These are phyloP conservation scores for Dioszegia crocea DNA, from an alignment of 768 basidiomycete species.

Conservation along the genomic window DNA sequence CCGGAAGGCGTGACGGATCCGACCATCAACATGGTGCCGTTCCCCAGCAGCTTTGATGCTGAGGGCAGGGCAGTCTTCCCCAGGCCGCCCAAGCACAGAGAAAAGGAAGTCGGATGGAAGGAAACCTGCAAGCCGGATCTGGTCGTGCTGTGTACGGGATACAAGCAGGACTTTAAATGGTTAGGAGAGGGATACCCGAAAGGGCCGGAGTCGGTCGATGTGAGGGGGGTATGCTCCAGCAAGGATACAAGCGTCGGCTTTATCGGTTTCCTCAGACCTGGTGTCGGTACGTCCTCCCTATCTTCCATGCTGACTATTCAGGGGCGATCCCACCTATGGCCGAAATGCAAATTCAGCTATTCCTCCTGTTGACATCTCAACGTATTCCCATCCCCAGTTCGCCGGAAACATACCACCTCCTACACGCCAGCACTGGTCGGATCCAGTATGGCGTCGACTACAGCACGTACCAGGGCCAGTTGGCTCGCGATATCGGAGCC, in stretches of 20 bases:
- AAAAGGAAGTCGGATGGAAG: slow-evolving; percentile 50
- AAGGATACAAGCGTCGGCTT: slow-evolving; percentile 56
- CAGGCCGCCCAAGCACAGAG: slow-evolving; percentile 40
- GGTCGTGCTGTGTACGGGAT: slow-evolving; percentile 48
- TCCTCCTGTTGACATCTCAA: slow-evolving; percentile 54
- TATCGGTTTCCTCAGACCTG: slow-evolving; percentile 60
- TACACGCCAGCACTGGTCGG: slow-evolving; percentile 55
- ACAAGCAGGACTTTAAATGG: slow-evolving; percentile 45
- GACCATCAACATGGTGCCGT: slow-evolving; percentile 58
- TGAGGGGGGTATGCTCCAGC: slow-evolving; percentile 34
- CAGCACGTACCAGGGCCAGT: slow-evolving; percentile 57
- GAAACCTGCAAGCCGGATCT: slow-evolving; percentile 34
- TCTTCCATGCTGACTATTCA: slow-evolving; percentile 5
- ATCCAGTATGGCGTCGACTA: slow-evolving; percentile 64
- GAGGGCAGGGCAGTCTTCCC: slow-evolving; percentile 56
- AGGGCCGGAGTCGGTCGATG: slow-evolving; percentile 41
- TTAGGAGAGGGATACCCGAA: slow-evolving; percentile 39
- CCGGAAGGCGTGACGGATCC: slow-evolving; percentile 54
- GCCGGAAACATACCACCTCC: slow-evolving; percentile 58
- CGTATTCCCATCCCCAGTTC: slow-evolving; percentile 53
- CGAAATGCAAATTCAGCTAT: slow-evolving; percentile 62
- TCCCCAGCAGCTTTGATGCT: slow-evolving; percentile 54
- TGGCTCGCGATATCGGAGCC: slow-evolving; percentile 60
- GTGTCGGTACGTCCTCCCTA: slow-evolving; percentile 54
- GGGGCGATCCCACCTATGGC: slow-evolving; percentile 59